Base-by-base conservation (phyloP, 2,329 filamentous ascomycete genomes). In the Rhytidhysteron rufulum region DNA sequence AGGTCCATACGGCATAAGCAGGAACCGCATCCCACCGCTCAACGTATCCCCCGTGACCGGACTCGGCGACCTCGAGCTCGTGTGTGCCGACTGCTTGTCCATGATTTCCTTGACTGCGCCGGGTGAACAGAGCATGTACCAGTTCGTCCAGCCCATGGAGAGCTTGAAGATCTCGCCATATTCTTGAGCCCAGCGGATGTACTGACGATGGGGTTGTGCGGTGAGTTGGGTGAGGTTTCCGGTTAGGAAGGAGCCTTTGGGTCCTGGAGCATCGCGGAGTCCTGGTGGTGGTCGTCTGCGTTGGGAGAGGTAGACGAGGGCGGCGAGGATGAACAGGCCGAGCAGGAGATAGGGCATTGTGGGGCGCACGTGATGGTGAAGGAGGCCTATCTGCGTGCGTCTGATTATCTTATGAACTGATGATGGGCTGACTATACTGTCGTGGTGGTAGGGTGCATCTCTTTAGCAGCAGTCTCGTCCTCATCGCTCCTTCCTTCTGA, bases 131-230 rank as follows among this genome's bases (percentile, higher is more conserved):
- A 71, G 44, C 15, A 67, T 48, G 3, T 67, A 55, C 63, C 64
- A 71, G 34, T 66, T 55, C 17, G 67, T 52, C 56, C 60, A 66
- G 4, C 67, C 68, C 5, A 69, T 43, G 9, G 53, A 53, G 9
- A 71, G 35, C 33, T 60, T 55, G 47, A 63, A 69, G 5, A 71
- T 38, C 5, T 71, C 67, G 8, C 69, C 67, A 48, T 70, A 69
- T 39, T 64, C 25, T 4, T 42, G 29, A 2, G 63, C 63, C 65
- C 65, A 69, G 41, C 48, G 20, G 19, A 41, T 37, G 19, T 50
- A 44, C 15, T 43, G 29, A 6, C 32, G 31, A 6, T 49, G 44
- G 9, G 51, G 45, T 19, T 49, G 32, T 11, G 40, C 34, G 4
- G 37, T 32, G 2, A 45, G 37, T 7, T 42, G 29, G 20, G 34